phyloP scores from a whole-genome alignment of 805 yeast genomes.

The Lipomyces anomalus region DNA sequence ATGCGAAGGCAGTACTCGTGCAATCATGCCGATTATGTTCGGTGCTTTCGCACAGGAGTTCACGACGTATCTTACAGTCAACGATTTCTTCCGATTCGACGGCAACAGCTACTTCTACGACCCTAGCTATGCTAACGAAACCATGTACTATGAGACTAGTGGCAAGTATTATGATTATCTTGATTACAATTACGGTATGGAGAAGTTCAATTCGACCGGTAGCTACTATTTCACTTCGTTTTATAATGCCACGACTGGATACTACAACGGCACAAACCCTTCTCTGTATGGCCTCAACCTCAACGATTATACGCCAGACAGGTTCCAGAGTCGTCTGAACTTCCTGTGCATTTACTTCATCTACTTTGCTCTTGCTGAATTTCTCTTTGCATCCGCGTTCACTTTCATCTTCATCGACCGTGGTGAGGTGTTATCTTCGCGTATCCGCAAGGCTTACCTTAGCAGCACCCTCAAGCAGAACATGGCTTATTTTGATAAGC shows the following conservation, averaged over 20 bases:
- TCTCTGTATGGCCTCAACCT: conserved; percentile 1
- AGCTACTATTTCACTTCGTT: conserved; percentile 3
- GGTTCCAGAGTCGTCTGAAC: conserved; percentile 33
- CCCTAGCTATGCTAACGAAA: neutral
- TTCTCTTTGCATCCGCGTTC: conserved; percentile 28
- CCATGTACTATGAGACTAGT: neutral
- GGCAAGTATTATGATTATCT: neutral
- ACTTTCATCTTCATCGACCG: conserved; percentile 35
- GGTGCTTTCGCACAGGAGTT: conserved; percentile 37
- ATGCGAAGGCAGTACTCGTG: conserved; percentile 18
- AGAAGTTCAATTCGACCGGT: neutral
- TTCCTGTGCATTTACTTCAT: conserved; percentile 37
- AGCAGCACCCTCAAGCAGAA: conserved; percentile 37
- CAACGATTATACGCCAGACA: conserved; percentile 19
- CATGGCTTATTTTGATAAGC: conserved; percentile 38
- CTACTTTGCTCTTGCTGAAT: conserved; percentile 37
- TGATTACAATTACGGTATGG: neutral
- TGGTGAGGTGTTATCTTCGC: conserved; percentile 39
- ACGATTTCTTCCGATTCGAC: neutral
- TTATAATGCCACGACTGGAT: conserved; percentile 1
- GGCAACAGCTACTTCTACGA: neutral
- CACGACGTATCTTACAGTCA: conserved; percentile 27
- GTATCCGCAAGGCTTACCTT: conserved; percentile 36
- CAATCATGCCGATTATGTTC: conserved; percentile 37
- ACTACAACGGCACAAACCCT: neutral